Evolutionary conservation across 441 rosid species (phyloP).

Genomic region (Hura crepitans): DNA sequence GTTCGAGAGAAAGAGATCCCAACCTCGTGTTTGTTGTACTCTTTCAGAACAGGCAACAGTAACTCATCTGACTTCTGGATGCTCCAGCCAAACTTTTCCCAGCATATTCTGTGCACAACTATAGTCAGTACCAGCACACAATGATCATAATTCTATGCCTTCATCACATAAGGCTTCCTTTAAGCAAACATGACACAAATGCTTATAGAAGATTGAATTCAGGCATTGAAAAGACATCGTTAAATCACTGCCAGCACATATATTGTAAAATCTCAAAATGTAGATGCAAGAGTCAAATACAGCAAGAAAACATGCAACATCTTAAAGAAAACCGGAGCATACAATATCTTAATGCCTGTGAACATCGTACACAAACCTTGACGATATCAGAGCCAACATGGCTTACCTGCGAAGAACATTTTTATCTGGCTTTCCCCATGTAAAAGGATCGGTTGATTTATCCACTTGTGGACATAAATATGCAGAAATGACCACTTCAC

Average conservation of each 20-base stretch:
- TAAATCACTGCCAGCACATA: neutral
- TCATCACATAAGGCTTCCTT: neutral
- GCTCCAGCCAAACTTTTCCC: constrained; percentile 93
- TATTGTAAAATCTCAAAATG: neutral
- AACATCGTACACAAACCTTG: neutral
- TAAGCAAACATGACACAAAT: neutral
- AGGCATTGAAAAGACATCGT: neutral
- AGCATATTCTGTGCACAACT: constrained; percentile 64
- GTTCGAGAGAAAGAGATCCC: constrained; percentile 11
- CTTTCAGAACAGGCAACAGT: constrained; percentile 80
- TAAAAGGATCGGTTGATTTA: constrained; percentile 77
- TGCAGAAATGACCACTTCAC: constrained; percentile 76
- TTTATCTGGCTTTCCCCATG: constrained; percentile 93
- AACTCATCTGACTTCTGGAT: constrained; percentile 77
- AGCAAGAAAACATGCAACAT: neutral
- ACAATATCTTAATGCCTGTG: too few species aligned
- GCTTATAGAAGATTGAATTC: neutral
- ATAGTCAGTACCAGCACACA: neutral
- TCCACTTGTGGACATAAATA: constrained; percentile 88
- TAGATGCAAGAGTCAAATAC: neutral
- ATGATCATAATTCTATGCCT: neutral
- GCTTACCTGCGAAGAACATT: constrained; percentile 72
- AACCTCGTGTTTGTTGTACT: constrained; percentile 90
- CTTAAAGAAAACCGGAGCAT: neutral
- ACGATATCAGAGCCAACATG: constrained; percentile 18